phyloP scores from a whole-genome alignment of 2,329 filamentous ascomycete genomes.

The Aspergillus eucalypticola region DNA sequence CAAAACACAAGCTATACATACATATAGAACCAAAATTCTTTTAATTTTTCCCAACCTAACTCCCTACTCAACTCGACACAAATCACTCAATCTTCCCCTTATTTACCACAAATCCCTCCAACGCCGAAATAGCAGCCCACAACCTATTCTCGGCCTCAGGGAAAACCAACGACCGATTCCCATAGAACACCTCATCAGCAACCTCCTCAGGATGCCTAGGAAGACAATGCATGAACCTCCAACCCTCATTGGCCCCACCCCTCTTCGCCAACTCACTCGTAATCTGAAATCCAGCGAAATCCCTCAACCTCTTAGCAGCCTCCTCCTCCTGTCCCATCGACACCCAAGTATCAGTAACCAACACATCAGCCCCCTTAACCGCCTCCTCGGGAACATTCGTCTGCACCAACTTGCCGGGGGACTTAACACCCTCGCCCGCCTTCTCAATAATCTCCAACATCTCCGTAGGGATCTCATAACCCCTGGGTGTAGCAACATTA shows the following conservation, averaged over 20 bases:
- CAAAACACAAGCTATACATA: background rate
- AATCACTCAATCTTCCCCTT: conserved; percentile 68
- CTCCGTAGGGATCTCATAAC: conserved; percentile 74
- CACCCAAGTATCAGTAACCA: conserved; percentile 97
- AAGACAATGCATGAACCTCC: conserved; percentile 99
- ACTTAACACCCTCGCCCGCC: conserved; percentile 58
- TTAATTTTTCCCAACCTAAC: background rate
- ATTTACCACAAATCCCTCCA: conserved; percentile 93
- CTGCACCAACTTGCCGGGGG: conserved; percentile 68
- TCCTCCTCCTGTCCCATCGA: conserved; percentile 98
- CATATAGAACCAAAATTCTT: background rate
- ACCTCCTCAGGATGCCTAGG: conserved; percentile 93
- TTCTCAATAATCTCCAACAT: conserved; percentile 74
- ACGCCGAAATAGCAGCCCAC: conserved; percentile 82
- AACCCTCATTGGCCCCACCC: conserved; percentile 81
- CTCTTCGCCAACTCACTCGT: conserved; percentile 79
- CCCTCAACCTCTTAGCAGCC: conserved; percentile 70
- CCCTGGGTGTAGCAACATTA: conserved; percentile 79
- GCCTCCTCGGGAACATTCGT: conserved; percentile 81
- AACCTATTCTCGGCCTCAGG: conserved; percentile 91
- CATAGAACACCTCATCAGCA: conserved; percentile 91
- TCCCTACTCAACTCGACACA: too few species aligned
- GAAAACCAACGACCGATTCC: conserved; percentile 81
- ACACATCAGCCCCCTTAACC: conserved; percentile 79
- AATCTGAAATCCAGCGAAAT: conserved; percentile 88